Percentiles rank a stretch among this genome's conserved stretches.
Evolutionary conservation across 768 basidiomycete species (phyloP).

Genomic region (Mycena galopus): DNA sequence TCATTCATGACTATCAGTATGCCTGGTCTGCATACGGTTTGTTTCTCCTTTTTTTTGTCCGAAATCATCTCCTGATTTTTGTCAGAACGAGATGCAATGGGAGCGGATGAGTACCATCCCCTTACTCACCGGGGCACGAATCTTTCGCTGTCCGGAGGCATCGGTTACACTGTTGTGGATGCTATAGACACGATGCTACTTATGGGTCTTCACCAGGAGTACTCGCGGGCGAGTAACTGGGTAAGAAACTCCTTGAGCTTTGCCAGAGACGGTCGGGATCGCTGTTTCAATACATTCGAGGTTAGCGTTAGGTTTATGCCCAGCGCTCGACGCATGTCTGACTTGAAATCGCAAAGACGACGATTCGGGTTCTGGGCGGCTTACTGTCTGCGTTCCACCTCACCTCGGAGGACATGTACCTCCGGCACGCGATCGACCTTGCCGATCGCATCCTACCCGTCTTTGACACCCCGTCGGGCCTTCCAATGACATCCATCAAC

Average conservation of each 20-base stretch:
- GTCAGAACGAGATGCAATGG: conserved; percentile 79
- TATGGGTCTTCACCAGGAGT: conserved; percentile 76
- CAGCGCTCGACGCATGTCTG: too few species aligned
- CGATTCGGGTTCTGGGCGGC: conserved; percentile 82
- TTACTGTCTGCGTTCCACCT: conserved; percentile 77
- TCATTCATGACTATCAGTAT: conserved; percentile 53
- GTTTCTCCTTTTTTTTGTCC: conserved; percentile 23
- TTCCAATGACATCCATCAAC: conserved; percentile 75
- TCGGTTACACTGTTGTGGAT: conserved; percentile 81
- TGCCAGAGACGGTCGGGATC: conserved; percentile 64
- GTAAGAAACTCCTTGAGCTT: conserved; percentile 66
- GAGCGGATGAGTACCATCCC: conserved; percentile 82
- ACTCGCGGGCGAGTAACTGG: conserved; percentile 73
- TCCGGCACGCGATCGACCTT: conserved; percentile 74
- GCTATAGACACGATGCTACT: conserved; percentile 79
- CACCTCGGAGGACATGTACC: conserved; percentile 68
- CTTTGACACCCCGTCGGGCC: conserved; percentile 76
- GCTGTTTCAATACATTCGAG: conserved; percentile 77
- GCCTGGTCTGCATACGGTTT: conserved; percentile 78
- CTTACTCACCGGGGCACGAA: conserved; percentile 71
- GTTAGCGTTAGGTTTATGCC: conserved; percentile 50
- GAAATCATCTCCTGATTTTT: background rate
- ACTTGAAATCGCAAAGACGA: conserved; percentile 60
- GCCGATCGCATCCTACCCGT: conserved; percentile 74
- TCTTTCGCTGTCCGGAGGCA: conserved; percentile 68